Evolutionary conservation across 2,329 filamentous ascomycete species (phyloP), one percentile per base, ranked within the genome.

Genomic region (Talaromyces sp.): DNA sequence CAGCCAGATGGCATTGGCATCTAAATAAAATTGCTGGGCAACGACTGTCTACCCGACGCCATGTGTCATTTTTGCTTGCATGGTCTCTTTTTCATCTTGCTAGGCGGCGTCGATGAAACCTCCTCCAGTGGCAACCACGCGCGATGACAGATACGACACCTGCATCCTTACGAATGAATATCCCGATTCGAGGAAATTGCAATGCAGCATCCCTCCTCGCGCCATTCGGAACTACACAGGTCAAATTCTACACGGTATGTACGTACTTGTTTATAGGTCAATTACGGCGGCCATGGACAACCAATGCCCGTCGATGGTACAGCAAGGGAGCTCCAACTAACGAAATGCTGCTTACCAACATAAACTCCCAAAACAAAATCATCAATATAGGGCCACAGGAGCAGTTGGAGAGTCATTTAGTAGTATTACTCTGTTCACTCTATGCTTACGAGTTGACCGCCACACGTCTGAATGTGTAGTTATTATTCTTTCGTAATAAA

Each of bases 261-360:
- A 36, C 32, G 33, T 47, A n/a, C 17, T 39, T 39, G 17, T 47
- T 8, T 19, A 44, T 47, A 25, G 44, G 19, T 25, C 44, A 47
- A 47, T 9, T 47, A 17, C 7, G 44, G 22, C 44, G 9, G 22
- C 9, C 22, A 25, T 19, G 44, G 22, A 25, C 9, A 47, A 47
- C 44, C 44, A 57, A 44, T 27, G 39, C 2, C 19, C 55, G 22
- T 32, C 55, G n/a, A 22, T 28, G 25, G 5, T 28, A 7, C 55
- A 44, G 55, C 55, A 57, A 57, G 55, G 55, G 55, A 49, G 22
- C 27, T 15, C 27, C 13, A 5, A 49, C 55, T 57, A 57, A 49
- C 55, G 55, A 57, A 47, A 42, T 25, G 15, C n/a, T 25, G 22
- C 44, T 47, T 25, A 47, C 44, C n/a, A 47, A 47, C 44, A 47